Evolutionary conservation across 2,329 filamentous ascomycete species (phyloP), one percentile per base, ranked within the genome.

Genomic region (Beauveria brongniartii): DNA sequence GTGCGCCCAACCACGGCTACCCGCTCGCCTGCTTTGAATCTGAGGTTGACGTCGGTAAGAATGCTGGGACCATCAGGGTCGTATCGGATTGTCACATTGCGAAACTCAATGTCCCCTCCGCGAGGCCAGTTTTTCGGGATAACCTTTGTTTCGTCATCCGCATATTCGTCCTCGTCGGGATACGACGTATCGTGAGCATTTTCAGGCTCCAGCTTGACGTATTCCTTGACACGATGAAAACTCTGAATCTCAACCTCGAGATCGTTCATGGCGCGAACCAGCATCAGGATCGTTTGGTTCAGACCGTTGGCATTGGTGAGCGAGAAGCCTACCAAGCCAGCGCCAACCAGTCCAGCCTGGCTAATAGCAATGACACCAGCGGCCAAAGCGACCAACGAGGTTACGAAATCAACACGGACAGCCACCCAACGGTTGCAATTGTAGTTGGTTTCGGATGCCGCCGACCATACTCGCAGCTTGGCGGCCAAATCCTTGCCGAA

Each of bases 1-100:
- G 91, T 95, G 10, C 91, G 84, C 2, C 91, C 91, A 12, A 92
- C 88, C 22, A 96, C 80, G 0, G 90, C 91, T 1, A 90, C 90
- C 55, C 88, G 87, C 59, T 89, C 88, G 1, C 91, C 90, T 0
- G 87, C 88, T 14, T 74, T 75, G 63, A 83, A 80, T 40, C 75
- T 76, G 50, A 83, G 73, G 63, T 76, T 81, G 57, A 83, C 71
- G 40, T 80, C 70, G 26, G 78, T 79, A 20, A 83, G 72, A 47
- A 83, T 78, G 59, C 81, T 74, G 52, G 75, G 73, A 20, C 78
- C 72, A 61, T 80, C 71, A 30, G 72, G 60, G 62, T 79, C 70
- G 65, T 81, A 81, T 50, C 78, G 76, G 41, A 80, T 77, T 6
- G 78, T 80, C 24, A 80, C 78, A 59, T 80, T 71, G n/a, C 77